Percentiles rank a stretch among this genome's conserved stretches.
phyloP scores from a whole-genome alignment of 2,329 filamentous ascomycete species.

The Aureobasidium sp. region DNA sequence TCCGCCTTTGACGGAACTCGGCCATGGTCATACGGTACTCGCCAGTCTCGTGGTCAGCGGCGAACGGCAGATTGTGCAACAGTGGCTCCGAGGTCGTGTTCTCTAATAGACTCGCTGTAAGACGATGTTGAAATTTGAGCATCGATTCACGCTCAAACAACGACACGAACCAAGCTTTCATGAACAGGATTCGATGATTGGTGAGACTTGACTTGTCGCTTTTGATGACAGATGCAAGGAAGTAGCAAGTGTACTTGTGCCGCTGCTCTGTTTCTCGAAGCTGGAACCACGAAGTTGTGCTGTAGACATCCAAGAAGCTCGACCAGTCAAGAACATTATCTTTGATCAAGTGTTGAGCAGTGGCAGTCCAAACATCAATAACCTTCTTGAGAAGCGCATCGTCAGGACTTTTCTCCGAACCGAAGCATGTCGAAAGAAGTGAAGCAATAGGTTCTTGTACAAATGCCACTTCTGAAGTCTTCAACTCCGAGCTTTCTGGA shows the following conservation, averaged over 20 bases:
- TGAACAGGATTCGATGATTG: slow-evolving; percentile 40
- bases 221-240: slow-evolving; percentile 33
- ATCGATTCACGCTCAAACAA: slow-evolving; percentile 52
- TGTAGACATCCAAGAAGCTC: slow-evolving; percentile 48
- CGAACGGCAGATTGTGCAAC: slow-evolving; percentile 52
- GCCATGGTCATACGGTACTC: slow-evolving; percentile 41
- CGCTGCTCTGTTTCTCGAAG: slow-evolving; percentile 39
- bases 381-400: slow-evolving; percentile 45
- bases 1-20: slow-evolving; percentile 47
- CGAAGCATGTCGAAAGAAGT: slow-evolving; percentile 54
- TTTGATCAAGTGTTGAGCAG: slow-evolving; percentile 42
- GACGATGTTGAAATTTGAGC: slow-evolving; percentile 52
- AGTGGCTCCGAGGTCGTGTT: slow-evolving; percentile 38
- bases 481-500: neutral
- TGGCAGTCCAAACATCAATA: slow-evolving; percentile 47
- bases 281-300: slow-evolving; percentile 42
- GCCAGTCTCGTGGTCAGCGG: slow-evolving; percentile 28
- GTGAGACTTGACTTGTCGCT: slow-evolving; percentile 34
- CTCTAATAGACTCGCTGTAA: slow-evolving; percentile 48
- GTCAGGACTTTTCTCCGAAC: slow-evolving; percentile 47
- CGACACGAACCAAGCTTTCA: slow-evolving; percentile 47
- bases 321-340: slow-evolving; percentile 42
- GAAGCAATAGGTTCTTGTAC: slow-evolving; percentile 44
- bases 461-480: slow-evolving; percentile 29
- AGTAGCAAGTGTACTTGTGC: slow-evolving; percentile 38